Evolutionary conservation across 805 yeast genomes (phyloP).

Genomic region (Cyberlindnera veronae): DNA sequence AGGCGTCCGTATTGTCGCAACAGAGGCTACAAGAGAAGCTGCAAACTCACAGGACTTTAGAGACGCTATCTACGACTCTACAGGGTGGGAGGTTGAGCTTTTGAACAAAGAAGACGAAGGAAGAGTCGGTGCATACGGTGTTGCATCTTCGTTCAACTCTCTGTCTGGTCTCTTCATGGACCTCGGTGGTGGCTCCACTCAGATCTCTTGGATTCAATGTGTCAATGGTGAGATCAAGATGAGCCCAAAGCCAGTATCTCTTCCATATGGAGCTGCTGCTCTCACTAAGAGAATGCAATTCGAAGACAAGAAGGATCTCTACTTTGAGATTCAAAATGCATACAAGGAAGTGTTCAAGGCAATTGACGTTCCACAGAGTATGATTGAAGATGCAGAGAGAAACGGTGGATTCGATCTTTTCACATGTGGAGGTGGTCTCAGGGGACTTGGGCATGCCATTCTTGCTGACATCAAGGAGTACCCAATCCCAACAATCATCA

Average conservation of each 20-base stretch:
- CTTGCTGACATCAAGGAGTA: slow-evolving; percentile 50
- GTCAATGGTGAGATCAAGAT: slow-evolving; percentile 51
- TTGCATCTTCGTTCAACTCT: slow-evolving; percentile 66
- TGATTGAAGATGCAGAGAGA: slow-evolving; percentile 46
- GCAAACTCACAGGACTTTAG: slow-evolving; percentile 58
- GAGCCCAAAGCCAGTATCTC: slow-evolving; percentile 54
- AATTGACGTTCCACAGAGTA: slow-evolving; percentile 49
- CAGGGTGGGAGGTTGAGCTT: slow-evolving; percentile 64
- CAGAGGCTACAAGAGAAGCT: slow-evolving; percentile 73
- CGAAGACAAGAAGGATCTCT: slow-evolving; percentile 48
- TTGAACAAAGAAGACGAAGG: slow-evolving; percentile 65
- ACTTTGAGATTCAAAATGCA: slow-evolving; percentile 50
- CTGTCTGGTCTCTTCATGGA: slow-evolving; percentile 69
- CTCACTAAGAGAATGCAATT: slow-evolving; percentile 50
- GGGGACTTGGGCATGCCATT: slow-evolving; percentile 65
- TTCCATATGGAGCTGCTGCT: slow-evolving; percentile 76
- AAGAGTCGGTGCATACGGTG: slow-evolving; percentile 65
- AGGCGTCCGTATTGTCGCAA: slow-evolving; percentile 65
- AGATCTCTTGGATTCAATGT: slow-evolving; percentile 65
- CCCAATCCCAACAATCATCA: slow-evolving; percentile 67
- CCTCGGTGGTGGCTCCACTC: slow-evolving; percentile 69
- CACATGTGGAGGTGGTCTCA: slow-evolving; percentile 71
- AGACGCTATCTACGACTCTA: slow-evolving; percentile 49
- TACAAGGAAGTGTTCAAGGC: slow-evolving; percentile 46
- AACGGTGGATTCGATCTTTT: slow-evolving; percentile 63